phyloP scores from a whole-genome alignment of 257 asterid genomes.

The Penstemon newberryi region DNA sequence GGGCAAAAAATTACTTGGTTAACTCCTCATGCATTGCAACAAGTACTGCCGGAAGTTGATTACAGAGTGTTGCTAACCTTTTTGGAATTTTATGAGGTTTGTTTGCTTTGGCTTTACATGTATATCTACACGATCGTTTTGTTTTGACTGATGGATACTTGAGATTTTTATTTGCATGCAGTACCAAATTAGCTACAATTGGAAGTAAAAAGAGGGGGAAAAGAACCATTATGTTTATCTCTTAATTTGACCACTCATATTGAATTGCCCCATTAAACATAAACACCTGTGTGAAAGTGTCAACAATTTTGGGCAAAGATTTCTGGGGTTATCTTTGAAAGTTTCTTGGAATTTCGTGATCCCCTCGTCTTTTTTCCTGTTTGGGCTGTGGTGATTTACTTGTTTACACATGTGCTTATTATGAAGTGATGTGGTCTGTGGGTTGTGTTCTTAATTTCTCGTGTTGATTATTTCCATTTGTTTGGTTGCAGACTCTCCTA shows the following conservation, averaged over 20 bases:
- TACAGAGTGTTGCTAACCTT: conserved; percentile 84
- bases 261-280: neutral
- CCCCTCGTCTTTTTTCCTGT: neutral
- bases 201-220: neutral
- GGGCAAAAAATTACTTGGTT: conserved; percentile 97
- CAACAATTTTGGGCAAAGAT: neutral
- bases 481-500: conserved; percentile 73
- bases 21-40: conserved; percentile 97
- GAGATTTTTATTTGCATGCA: conserved; percentile 4
- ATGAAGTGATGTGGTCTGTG: conserved; percentile 12
- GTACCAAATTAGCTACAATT: neutral
- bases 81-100: conserved; percentile 88
- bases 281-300: neutral
- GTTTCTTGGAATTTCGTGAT: neutral
- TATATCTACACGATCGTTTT: conserved; percentile 1
- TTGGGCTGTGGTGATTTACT: neutral
- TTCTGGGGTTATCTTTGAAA: neutral
- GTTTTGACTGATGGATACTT: neutral
- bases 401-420: conserved; percentile 2
- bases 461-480: conserved; percentile 15
- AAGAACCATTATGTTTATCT: neutral
- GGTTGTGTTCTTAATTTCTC: conserved; percentile 14
- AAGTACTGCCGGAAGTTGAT: conserved; percentile 95
- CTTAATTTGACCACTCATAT: neutral
- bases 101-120: conserved; percentile 14